phyloP scores from a whole-genome alignment of 2,329 filamentous ascomycete species.

The Coniochaeta sp. region DNA sequence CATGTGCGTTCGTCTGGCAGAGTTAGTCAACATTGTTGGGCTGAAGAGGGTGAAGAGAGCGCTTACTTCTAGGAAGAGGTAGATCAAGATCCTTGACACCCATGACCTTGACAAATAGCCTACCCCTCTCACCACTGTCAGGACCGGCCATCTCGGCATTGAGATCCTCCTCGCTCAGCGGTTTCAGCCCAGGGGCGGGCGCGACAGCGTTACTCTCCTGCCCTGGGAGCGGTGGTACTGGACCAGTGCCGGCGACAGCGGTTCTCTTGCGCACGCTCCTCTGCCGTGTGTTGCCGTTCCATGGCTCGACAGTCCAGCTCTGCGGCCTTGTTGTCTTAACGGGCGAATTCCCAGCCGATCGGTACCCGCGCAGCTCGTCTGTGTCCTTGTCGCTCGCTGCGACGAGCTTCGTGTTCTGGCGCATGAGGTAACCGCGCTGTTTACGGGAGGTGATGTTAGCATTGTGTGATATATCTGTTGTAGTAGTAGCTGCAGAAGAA shows the following conservation, averaged over 20 bases:
- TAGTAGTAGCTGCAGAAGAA: slow-evolving; percentile 4
- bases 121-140: slow-evolving; percentile 78
- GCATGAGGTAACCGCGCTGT: slow-evolving; percentile 98
- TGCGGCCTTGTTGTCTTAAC: slow-evolving; percentile 73
- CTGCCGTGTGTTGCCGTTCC: slow-evolving; percentile 75
- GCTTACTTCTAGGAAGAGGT: slow-evolving; percentile 80
- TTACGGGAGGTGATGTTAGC: slow-evolving; percentile 56
- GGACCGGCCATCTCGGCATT: slow-evolving; percentile 50
- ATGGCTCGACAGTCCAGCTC: slow-evolving; percentile 94
- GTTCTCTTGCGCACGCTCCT: slow-evolving; percentile 55
- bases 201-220: slow-evolving; percentile 72
- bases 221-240: slow-evolving; percentile 77
- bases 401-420: slow-evolving; percentile 95
- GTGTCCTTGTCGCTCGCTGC: slow-evolving; percentile 75
- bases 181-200: slow-evolving; percentile 49
- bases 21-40: slow-evolving; percentile 10
- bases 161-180: slow-evolving; percentile 62
- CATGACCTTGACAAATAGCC: slow-evolving; percentile 97
- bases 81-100: slow-evolving; percentile 93
- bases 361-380: slow-evolving; percentile 45
- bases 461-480: slow-evolving; percentile 24
- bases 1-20: slow-evolving; percentile 72
- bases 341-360: slow-evolving; percentile 61
- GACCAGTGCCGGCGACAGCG: slow-evolving; percentile 38
- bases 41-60: slow-evolving; percentile 6